Conservation (phyloP, 2,329 filamentous ascomycete species). For the Curvularia sp. region DNA sequence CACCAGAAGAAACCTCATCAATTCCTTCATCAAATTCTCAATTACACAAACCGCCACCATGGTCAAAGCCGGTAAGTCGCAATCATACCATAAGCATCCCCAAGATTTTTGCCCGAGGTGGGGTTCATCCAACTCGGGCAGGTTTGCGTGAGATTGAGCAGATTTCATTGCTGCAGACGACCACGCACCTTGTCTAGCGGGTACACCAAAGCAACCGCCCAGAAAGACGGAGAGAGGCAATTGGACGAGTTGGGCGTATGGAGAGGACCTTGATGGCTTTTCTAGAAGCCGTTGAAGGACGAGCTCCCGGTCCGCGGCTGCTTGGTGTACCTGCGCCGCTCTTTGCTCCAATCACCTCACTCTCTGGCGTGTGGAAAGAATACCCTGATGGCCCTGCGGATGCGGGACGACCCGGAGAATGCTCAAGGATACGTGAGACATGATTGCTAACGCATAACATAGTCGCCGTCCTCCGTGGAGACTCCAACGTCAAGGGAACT, state of each 20-base stretch:
- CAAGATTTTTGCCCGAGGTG: slow-evolving; percentile 38
- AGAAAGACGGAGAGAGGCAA: slow-evolving; percentile 23
- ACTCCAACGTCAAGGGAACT: slow-evolving; percentile 92
- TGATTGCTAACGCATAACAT: slow-evolving; percentile 22
- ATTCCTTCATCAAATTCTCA: slow-evolving; percentile 19
- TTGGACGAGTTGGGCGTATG: slow-evolving; percentile 18
- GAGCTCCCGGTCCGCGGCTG: not conserved
- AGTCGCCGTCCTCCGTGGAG: slow-evolving; percentile 98
- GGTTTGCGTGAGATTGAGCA: slow-evolving; percentile 63
- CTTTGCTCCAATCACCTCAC: slow-evolving; percentile 35
- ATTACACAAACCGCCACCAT: slow-evolving; percentile 73
- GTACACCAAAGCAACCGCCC: not conserved
- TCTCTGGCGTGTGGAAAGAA: slow-evolving; percentile 10
- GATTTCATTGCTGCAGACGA: slow-evolving; percentile 52
- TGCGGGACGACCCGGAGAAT: not conserved
- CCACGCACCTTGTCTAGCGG: slow-evolving; percentile 11
- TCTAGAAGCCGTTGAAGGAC: slow-evolving; percentile 11
- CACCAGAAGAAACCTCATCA: slow-evolving; percentile 16
- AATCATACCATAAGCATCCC: slow-evolving; percentile 24
- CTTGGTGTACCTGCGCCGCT: slow-evolving; percentile 3
- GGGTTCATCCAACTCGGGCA: slow-evolving; percentile 46
- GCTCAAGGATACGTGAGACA: not conserved
- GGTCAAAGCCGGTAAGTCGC: slow-evolving; percentile 94
- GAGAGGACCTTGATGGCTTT: slow-evolving; percentile 37
- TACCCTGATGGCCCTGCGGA: slow-evolving; percentile 40